Evolutionary conservation across 179 eudicot genomes (phyloP).

Genomic region (Corrigiola litoralis): DNA sequence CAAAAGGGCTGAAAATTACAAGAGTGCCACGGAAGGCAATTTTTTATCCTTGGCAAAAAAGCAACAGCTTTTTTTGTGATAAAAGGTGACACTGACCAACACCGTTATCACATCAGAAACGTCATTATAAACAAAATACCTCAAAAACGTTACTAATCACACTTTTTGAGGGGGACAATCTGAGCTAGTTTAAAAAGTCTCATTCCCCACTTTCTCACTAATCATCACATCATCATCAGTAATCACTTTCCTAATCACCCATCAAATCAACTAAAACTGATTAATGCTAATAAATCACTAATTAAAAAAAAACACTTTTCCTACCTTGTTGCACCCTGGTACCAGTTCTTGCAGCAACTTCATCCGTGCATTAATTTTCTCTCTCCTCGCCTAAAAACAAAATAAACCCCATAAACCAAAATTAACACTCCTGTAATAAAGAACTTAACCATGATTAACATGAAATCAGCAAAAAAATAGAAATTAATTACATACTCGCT

Average conservation of each 20-base stretch:
- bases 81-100: constrained; percentile 50
- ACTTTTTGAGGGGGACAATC: constrained; percentile 10
- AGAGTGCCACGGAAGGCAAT: constrained; percentile 18
- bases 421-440: neutral
- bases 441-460: neutral
- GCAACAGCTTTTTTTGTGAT: constrained; percentile 29
- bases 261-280: neutral
- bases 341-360: constrained; percentile 94
- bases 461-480: neutral
- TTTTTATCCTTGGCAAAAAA: constrained; percentile 43
- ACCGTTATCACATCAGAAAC: constrained; percentile 10
- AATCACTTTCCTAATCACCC: constrained; percentile 6
- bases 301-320: constrained; percentile 1
- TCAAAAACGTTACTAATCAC: constrained; percentile 10
- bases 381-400: constrained; percentile 76
- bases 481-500: constrained; percentile 54
- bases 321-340: constrained; percentile 95
- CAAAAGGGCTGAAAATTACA: constrained; percentile 14
- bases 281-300: neutral
- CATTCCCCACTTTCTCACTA: constrained; percentile 14
- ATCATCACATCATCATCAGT: constrained; percentile 10
- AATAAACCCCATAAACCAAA: neutral
- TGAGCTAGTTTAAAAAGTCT: constrained; percentile 3
- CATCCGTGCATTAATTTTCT: constrained; percentile 97
- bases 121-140: neutral